A percentile compares a stretch with the other conserved stretches of the same genome.
phyloP scores from a whole-genome alignment of 139 green algal species.

The Bryopsis sp. region DNA sequence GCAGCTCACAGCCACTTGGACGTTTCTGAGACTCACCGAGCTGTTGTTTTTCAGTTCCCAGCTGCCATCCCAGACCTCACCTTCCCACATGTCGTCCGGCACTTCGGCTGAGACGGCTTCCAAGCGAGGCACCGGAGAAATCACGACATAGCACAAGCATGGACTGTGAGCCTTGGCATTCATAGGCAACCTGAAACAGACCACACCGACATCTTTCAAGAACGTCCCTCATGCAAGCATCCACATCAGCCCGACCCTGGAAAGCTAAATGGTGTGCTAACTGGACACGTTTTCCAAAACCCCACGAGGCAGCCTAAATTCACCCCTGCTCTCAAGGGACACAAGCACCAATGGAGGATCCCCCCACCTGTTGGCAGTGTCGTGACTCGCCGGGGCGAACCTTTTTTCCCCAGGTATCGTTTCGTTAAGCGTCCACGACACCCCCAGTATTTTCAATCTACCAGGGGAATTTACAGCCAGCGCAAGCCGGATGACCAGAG shows the following conservation, averaged over 20 bases:
- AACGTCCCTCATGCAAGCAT: background rate
- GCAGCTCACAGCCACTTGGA: slow-evolving; percentile 8
- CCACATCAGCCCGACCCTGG: background rate
- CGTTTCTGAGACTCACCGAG: background rate
- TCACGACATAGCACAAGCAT: background rate
- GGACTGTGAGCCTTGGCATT: background rate
- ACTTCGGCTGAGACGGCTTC: background rate
- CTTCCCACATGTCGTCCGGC: slow-evolving; percentile 10
- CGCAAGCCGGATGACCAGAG: background rate
- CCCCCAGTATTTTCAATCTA: slow-evolving; percentile 3
- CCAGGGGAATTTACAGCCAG: slow-evolving; percentile 4
- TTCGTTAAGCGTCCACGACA: slow-evolving; percentile 16
- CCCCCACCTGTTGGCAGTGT: background rate
- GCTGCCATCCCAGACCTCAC: background rate
- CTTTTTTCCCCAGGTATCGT: slow-evolving; percentile 13
- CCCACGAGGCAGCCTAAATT: no score
- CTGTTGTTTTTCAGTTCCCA: background rate
- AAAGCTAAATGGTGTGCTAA: background rate
- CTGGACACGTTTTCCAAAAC: background rate
- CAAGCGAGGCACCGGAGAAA: slow-evolving; percentile 1
- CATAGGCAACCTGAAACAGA: background rate
- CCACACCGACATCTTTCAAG: background rate
- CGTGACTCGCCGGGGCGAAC: background rate
- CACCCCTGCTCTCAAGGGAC: no score
- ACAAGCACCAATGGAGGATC: no score